Evolutionary conservation across 768 basidiomycete species (phyloP).

Genomic region (Porphyrellus cyaneotinctus): DNA sequence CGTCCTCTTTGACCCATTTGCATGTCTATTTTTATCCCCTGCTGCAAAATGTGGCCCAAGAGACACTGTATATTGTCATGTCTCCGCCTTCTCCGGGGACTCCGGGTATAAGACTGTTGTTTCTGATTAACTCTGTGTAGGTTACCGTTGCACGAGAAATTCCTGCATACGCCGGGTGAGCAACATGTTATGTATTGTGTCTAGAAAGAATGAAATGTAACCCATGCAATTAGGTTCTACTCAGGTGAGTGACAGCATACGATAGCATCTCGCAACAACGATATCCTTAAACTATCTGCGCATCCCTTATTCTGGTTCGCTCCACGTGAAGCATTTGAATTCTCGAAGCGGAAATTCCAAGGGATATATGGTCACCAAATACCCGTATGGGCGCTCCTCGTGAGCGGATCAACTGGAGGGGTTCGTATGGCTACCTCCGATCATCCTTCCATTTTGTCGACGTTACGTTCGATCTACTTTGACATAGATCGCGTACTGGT

Average conservation of each 20-base stretch:
- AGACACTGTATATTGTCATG: no score
- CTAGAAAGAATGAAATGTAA: not conserved
- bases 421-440: conserved; percentile 39
- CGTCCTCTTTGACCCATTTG: no score
- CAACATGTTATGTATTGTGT: not conserved
- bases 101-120: not conserved
- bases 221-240: conserved; percentile 51
- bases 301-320: not conserved
- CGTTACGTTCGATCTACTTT: not conserved
- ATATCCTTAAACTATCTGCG: not conserved
- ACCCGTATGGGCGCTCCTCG: conserved; percentile 82
- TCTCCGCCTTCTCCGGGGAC: not conserved
- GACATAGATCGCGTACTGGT: conserved; percentile 58
- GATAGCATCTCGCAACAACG: not conserved
- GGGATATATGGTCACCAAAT: conserved; percentile 59
- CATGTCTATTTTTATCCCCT: no score
- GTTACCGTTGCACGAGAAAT: conserved; percentile 91
- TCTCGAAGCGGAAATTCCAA: conserved; percentile 73
- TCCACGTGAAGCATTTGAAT: conserved; percentile 68
- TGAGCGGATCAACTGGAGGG: conserved; percentile 80
- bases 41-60: no score
- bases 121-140: conserved; percentile 37
- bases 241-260: conserved; percentile 37
- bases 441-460: not conserved
- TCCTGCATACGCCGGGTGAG: conserved; percentile 86